Percentiles rank a stretch among this genome's conserved stretches.
These are phyloP conservation scores for Glomus cerebriforme DNA, from an alignment of 192 early-diverging fungal genomes.

Conservation along the genomic window DNA sequence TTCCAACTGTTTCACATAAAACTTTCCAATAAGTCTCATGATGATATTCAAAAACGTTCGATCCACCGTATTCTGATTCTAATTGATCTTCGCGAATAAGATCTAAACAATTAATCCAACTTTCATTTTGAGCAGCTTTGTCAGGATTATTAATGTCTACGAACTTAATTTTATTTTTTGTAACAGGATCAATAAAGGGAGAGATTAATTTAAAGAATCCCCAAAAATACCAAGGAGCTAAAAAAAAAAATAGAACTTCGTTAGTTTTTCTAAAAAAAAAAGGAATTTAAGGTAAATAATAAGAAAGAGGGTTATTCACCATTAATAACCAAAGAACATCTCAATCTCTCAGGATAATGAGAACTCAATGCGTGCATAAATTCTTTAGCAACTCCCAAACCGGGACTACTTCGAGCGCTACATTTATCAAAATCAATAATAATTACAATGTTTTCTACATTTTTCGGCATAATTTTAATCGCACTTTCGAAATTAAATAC, in stretches of 20 bases:
- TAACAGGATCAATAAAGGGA: conserved; percentile 92
- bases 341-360: conserved; percentile 90
- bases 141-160: conserved; percentile 59
- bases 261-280: background rate
- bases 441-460: conserved; percentile 76
- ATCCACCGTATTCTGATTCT: conserved; percentile 75
- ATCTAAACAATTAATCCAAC: conserved; percentile 56
- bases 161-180: conserved; percentile 84
- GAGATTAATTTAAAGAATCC: conserved; percentile 80
- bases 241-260: background rate
- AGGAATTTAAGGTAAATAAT: background rate
- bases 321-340: conserved; percentile 69
- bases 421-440: conserved; percentile 81
- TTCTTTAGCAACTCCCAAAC: conserved; percentile 72
- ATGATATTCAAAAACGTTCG: conserved; percentile 66
- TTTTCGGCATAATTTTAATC: conserved; percentile 72
- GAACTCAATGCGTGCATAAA: conserved; percentile 79
- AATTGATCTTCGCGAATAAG: conserved; percentile 59
- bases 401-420: conserved; percentile 66
- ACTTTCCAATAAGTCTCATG: conserved; percentile 71
- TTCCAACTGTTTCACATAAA: conserved; percentile 7
- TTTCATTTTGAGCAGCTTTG: background rate
- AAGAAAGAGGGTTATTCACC: conserved; percentile 37
- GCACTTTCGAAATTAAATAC: conserved; percentile 81
- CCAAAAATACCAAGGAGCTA: conserved; percentile 85